phyloP scores from a whole-genome alignment of 2,329 filamentous ascomycete genomes.

The Colletotrichum tropicicola region DNA sequence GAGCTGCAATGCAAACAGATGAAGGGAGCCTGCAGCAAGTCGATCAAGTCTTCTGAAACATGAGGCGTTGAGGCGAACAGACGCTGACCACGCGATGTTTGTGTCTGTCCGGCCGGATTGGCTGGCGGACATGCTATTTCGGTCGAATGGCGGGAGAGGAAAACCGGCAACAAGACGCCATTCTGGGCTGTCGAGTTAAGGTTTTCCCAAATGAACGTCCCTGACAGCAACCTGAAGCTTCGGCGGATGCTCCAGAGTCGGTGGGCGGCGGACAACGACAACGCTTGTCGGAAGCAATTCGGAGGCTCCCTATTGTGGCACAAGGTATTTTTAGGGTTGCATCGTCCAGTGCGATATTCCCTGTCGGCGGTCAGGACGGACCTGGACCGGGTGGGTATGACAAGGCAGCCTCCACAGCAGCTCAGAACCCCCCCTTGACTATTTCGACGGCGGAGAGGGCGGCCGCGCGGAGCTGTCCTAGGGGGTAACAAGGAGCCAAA shows the following conservation, averaged over 20 bases:
- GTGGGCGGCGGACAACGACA: background rate
- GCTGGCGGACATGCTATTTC: slow-evolving; percentile 19
- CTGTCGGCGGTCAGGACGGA: background rate
- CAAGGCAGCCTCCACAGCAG: slow-evolving; percentile 18
- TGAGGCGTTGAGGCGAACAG: slow-evolving; percentile 30
- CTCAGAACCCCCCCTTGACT: slow-evolving; percentile 5
- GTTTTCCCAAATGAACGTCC: background rate
- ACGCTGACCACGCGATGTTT: slow-evolving; percentile 24
- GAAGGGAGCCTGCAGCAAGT: slow-evolving; percentile 26
- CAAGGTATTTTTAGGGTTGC: slow-evolving; percentile 25
- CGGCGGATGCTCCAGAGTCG: slow-evolving; percentile 4
- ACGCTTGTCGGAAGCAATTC: slow-evolving; percentile 18
- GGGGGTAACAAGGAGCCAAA: no score
- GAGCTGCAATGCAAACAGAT: slow-evolving; percentile 18
- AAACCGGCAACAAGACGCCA: background rate
- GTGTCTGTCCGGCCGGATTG: slow-evolving; percentile 15
- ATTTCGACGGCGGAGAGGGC: background rate
- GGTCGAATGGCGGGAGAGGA: background rate
- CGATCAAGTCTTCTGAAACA: slow-evolving; percentile 29
- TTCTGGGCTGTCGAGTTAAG: background rate
- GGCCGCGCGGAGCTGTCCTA: background rate
- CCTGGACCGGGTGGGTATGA: slow-evolving; percentile 19
- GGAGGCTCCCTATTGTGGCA: slow-evolving; percentile 9
- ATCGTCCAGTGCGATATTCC: slow-evolving; percentile 13
- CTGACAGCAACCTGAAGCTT: slow-evolving; percentile 26